A percentile compares a stretch with the other conserved stretches of the same genome.
phyloP scores from a whole-genome alignment of 2,329 filamentous ascomycete species.

The Paraconiothyrium brasiliense region DNA sequence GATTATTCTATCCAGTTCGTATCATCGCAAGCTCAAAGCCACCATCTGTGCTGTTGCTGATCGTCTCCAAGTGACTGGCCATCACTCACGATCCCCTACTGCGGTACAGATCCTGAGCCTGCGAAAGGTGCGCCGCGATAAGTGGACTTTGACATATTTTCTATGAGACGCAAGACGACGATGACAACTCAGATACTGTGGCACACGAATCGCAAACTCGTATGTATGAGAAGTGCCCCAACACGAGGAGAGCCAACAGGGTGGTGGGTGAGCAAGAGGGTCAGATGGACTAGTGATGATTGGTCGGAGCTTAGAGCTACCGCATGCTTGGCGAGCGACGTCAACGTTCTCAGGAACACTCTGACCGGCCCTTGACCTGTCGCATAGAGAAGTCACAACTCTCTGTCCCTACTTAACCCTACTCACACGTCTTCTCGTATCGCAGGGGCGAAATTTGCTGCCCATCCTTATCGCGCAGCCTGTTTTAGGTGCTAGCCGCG shows the following conservation, averaged over 20 bases:
- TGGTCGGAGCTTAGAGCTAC: slow-evolving; percentile 12
- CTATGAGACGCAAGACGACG: neutral
- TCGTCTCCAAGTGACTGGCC: too few species aligned
- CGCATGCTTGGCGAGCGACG: slow-evolving; percentile 15
- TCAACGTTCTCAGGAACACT: slow-evolving; percentile 4
- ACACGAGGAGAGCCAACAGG: neutral
- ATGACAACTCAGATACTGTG: neutral
- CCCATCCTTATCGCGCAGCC: slow-evolving; percentile 22
- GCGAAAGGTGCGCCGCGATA: too few species aligned
- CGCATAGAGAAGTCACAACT: neutral
- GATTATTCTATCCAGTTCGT: neutral
- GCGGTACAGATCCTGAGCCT: too few species aligned
- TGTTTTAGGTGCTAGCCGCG: slow-evolving; percentile 12
- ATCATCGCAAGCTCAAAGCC: neutral
- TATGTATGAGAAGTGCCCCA: neutral
- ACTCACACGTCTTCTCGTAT: neutral
- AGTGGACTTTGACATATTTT: too few species aligned
- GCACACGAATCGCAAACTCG: neutral
- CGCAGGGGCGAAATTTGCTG: slow-evolving; percentile 7
- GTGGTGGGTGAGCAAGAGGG: neutral
- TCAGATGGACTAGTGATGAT: slow-evolving; percentile 3
- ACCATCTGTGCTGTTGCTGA: neutral
- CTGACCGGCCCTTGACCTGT: slow-evolving; percentile 1
- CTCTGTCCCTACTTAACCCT: neutral
- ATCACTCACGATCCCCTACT: too few species aligned